Evolutionary conservation across 208 protist genomes (phyloP), one percentile per base, ranked within the genome.

Genomic region (Herpetomonas tarakana): DNA sequence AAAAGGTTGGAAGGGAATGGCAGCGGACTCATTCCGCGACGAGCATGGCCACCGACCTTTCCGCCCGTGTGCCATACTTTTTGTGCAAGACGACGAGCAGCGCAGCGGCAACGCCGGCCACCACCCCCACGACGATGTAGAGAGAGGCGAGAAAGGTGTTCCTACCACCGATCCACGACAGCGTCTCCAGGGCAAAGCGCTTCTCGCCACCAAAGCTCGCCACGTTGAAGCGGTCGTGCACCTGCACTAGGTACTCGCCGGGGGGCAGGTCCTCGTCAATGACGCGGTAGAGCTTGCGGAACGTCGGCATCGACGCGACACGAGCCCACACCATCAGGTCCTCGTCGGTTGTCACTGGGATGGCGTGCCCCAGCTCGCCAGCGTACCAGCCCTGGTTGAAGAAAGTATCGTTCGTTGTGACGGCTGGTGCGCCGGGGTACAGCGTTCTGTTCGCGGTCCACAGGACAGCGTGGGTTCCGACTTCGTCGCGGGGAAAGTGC

Each of bases 321-420:
- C 97, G 86, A 76, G 99, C 97, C 98, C 98, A 99, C 46, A 99
- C 97, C 62, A 99, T 98, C 30, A 99, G 94, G 70, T 99, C 95
- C 68, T 99, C 92, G 81, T 99, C 94, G 39, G 85, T 93, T 4
- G 74, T 79, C 11, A 90, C 73, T 1, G 93, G 89, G 18, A 97
- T 78, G 41, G 57, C 59, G 62, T 97, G 93, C 0, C 87, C 86
- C 4, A 77, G 65, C 62, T 97, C 91, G 44, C 65, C 68, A 0
- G 71, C 78, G 65, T 96, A 96, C 88, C 91, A 96, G 22, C 91
- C 91, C 35, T 91, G 66, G 64, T 86, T 88, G 57, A 81, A 88
- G 62, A 60, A 94, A 11, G 66, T 55, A 52, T 94, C 76, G 55
- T 88, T 74, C n/a, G 85, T 82, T 12, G 62, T 60, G n/a, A 52